phyloP scores from a whole-genome alignment of 73 alveolate genomes.

The Paramecium sexaurelia region DNA sequence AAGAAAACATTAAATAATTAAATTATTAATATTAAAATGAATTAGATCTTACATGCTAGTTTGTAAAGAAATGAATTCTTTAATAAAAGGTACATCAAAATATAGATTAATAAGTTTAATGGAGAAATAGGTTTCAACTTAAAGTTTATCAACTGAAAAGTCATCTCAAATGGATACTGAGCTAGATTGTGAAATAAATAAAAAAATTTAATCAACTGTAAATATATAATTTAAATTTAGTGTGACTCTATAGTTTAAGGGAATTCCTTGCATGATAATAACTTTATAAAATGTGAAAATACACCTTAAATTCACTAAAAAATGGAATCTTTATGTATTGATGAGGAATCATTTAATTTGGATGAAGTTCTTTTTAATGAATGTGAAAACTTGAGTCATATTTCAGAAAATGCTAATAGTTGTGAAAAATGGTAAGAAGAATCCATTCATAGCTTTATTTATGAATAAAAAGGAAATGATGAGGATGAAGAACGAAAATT shows the following conservation, averaged over 20 bases:
- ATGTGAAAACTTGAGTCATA: not conserved
- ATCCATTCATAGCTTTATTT: not conserved
- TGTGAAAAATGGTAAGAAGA: constrained; percentile 30
- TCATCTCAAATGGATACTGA: not conserved
- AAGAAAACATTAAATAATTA: not conserved
- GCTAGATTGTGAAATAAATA: not conserved
- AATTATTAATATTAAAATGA: not conserved
- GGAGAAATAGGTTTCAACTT: not conserved
- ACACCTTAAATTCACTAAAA: not conserved
- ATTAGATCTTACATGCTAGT: not conserved
- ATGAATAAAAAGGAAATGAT: not conserved
- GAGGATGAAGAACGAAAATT: not conserved
- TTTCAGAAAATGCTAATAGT: not conserved
- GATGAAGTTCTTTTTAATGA: not conserved
- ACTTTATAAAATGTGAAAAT: not conserved
- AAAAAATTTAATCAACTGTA: not conserved
- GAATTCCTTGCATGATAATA: not conserved
- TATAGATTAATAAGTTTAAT: not conserved
- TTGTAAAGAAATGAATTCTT: not conserved
- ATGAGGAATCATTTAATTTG: constrained; percentile 10
- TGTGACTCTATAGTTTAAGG: not conserved
- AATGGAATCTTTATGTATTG: not conserved
- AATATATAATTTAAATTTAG: not conserved
- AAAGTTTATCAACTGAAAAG: not conserved
- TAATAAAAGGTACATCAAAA: not conserved